Evolutionary conservation across 208 protist species (phyloP).

Genomic region (Leishmania lainsoni): DNA sequence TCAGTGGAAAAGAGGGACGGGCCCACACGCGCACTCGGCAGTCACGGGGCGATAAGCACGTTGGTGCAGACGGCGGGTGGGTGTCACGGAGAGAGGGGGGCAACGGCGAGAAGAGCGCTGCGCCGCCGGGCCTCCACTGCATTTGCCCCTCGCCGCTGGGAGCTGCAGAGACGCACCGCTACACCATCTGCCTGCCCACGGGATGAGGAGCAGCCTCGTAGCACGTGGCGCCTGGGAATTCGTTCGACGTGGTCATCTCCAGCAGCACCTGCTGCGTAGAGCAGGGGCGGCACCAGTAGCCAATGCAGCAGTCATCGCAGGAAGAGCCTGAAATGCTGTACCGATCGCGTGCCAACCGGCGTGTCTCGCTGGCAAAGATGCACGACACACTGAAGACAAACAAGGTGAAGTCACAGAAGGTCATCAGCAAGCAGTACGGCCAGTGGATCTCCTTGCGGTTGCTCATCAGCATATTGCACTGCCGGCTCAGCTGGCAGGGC

Average conservation of each 20-base stretch:
- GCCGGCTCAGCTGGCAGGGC: constrained; percentile 38
- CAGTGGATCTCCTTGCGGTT: constrained; percentile 24
- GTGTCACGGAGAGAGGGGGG: no score
- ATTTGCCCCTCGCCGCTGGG: no score
- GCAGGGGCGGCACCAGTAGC: constrained; percentile 51
- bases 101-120: no score
- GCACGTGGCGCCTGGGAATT: constrained; percentile 67
- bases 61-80: no score
- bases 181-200: no score
- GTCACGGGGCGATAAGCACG: no score
- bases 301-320: constrained; percentile 28
- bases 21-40: no score
- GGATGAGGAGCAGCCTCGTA: no score
- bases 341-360: constrained; percentile 25
- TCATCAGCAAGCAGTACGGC: constrained; percentile 30
- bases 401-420: constrained; percentile 6
- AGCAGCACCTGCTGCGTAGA: constrained; percentile 54
- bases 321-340: constrained; percentile 32
- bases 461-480: constrained; percentile 46
- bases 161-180: no score
- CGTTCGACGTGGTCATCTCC: constrained; percentile 62
- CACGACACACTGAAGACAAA: constrained; percentile 20
- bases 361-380: constrained; percentile 17
- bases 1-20: no score
- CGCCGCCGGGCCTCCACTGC: no score